Percentiles rank a stretch among this genome's conserved stretches.
Evolutionary conservation across 106 monocot genomes (phyloP).

Genomic region (Hemerocallis citrina): DNA sequence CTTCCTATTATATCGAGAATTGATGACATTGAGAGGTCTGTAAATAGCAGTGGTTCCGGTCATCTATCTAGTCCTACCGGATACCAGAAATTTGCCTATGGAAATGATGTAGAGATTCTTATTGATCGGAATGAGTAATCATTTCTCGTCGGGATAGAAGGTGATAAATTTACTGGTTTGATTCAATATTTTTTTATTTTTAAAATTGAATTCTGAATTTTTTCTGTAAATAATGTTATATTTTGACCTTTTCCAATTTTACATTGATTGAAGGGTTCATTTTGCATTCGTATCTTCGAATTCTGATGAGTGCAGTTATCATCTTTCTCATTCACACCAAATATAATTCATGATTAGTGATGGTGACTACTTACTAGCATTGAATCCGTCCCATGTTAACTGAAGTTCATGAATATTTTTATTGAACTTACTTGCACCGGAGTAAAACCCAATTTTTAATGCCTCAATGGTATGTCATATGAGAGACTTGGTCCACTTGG

Average conservation of each 20-base stretch:
- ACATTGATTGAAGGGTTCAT: too few relatives aligned
- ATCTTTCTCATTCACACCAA: not conserved
- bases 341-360: not conserved
- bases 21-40: constrained; percentile 69
- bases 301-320: not conserved
- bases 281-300: too few relatives aligned
- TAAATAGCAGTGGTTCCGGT: constrained; percentile 60
- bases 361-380: not conserved
- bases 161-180: too few relatives aligned
- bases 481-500: too few relatives aligned
- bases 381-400: too few relatives aligned
- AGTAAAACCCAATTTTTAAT: too few relatives aligned
- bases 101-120: constrained; percentile 15
- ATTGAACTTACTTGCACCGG: too few relatives aligned
- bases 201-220: not conserved
- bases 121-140: constrained; percentile 12
- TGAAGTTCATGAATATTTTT: too few relatives aligned
- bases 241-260: constrained; percentile 1
- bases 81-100: constrained; percentile 33
- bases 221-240: constrained; percentile 7
- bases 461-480: too few relatives aligned
- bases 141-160: not conserved
- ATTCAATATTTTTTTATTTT: too few relatives aligned
- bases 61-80: constrained; percentile 50
- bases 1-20: constrained; percentile 50